Base-by-base conservation (phyloP, 345 rosid species). In the Raphanus raphanistrum region DNA sequence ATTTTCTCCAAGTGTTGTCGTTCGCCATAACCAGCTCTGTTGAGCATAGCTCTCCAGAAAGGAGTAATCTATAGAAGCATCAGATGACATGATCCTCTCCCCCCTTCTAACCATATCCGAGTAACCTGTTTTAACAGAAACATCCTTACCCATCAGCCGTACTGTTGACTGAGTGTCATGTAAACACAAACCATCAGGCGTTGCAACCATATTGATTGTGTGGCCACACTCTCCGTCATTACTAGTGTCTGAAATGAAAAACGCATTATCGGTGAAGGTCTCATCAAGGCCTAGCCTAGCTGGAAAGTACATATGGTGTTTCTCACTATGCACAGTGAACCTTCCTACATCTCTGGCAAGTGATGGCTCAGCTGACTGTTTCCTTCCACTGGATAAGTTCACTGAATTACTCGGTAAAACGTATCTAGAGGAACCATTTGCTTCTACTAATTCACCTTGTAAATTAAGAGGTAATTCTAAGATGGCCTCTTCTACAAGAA, bases 61-160 rank as follows among this genome's bases (percentile, higher is more conserved):
- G 69, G 76, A 65, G 48, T 31, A 33, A 60, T 71, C 73, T 1
- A 55, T 5, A 63, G 84, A 72, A 75, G 29, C 28, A 60, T 82
- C 77, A 54, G 78, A 85, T 58, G 78, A 36, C 21, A 86, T 80
- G 72, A 84, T 81, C 74, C 79, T 85, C 74, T 87, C 86, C 10
- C 82, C 83, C 0, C 76, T 82, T 87, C 85, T 81, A 36, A 87
- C 61, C 58, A 41, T 63, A 36, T 81, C 86, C 54, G 77, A 61
- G 67, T 75, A 79, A 70, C 84, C 80, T 79, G 76, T 81, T 28
- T 81, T 78, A 66, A 90, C 73, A 16, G 89, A 78, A 71, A 88
- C 90, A 87, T 90, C 88, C 75, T 90, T 88, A 58, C 94, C 92
- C 92, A 90, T 88, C 76, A 90, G 76, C 74, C 92, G 80, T 92